These are phyloP conservation scores for Pinus taeda DNA, from an alignment of 75 land plant genomes.

Conservation along the genomic window DNA sequence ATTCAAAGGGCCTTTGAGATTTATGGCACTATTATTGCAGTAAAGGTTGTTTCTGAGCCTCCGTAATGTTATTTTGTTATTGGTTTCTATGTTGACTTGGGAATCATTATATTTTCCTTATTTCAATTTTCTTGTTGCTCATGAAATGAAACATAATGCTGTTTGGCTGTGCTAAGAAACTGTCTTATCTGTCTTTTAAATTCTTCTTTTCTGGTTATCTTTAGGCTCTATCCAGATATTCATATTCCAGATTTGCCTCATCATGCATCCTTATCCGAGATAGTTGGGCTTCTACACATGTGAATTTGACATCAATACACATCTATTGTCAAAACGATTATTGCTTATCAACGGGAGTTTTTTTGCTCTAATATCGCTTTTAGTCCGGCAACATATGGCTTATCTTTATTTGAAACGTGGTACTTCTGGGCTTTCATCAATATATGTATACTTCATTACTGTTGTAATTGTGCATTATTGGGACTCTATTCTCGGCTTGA, in stretches of 20 bases:
- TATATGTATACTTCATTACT: slow-evolving; percentile 3
- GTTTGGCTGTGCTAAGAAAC: background rate
- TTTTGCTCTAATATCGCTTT: slow-evolving; percentile 4
- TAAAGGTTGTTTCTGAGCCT: slow-evolving; percentile 53
- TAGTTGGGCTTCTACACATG: slow-evolving; percentile 6
- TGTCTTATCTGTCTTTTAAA: background rate
- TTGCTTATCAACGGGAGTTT: slow-evolving; percentile 5
- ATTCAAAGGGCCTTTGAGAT: slow-evolving; percentile 52
- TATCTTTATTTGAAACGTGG: slow-evolving; percentile 9
- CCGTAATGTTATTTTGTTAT: background rate
- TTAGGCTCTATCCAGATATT: slow-evolving; percentile 11
- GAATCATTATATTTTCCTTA: background rate
- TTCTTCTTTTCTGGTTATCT: slow-evolving; percentile 5
- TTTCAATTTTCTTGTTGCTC: slow-evolving; percentile 4
- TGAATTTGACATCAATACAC: slow-evolving; percentile 6
- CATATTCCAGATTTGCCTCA: slow-evolving; percentile 12
- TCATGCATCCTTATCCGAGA: slow-evolving; percentile 10
- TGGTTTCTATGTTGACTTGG: background rate
- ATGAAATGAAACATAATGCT: background rate
- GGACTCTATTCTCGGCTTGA: slow-evolving; percentile 1
- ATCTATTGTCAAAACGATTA: background rate
- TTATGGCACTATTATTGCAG: slow-evolving; percentile 70
- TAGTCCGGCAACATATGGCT: slow-evolving; percentile 7
- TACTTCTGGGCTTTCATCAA: slow-evolving; percentile 3
- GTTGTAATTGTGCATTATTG: background rate